Evolutionary conservation across 192 early-diverging fungal species (phyloP).

Genomic region (Irineochytrium annulatum): DNA sequence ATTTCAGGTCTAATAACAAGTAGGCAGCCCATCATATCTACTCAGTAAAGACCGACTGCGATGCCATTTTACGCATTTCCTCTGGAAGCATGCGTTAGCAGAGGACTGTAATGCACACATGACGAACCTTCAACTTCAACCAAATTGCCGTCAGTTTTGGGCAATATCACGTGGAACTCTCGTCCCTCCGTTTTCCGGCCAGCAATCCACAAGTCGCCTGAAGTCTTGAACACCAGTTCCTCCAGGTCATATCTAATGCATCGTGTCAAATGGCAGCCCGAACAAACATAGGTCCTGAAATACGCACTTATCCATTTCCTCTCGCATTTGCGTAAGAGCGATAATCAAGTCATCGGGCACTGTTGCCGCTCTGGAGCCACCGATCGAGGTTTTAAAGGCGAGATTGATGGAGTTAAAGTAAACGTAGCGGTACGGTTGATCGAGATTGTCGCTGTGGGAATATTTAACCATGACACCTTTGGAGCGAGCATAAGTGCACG

Average conservation of each 20-base stretch:
- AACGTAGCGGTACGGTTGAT: slow-evolving; percentile 26
- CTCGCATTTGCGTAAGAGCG: slow-evolving; percentile 14
- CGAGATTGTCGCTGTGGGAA: slow-evolving; percentile 21
- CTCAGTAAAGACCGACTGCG: too few species aligned
- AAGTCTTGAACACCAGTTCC: slow-evolving; percentile 16
- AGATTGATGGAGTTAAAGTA: slow-evolving; percentile 30
- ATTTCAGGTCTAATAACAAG: too few species aligned
- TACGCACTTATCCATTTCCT: slow-evolving; percentile 16
- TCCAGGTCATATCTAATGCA: not conserved
- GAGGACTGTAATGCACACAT: too few species aligned
- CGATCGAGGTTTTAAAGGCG: slow-evolving; percentile 26
- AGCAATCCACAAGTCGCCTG: slow-evolving; percentile 22
- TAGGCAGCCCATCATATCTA: too few species aligned
- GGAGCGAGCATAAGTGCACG: too few species aligned
- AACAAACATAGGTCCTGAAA: not conserved
- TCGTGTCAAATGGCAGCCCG: too few species aligned
- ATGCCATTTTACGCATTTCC: too few species aligned
- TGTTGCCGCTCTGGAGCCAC: slow-evolving; percentile 12
- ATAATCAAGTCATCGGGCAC: slow-evolving; percentile 14
- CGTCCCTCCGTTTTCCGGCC: slow-evolving; percentile 11
- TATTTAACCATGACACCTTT: not conserved
- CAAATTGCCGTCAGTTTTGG: slow-evolving; percentile 16
- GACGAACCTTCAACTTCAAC: slow-evolving; percentile 28
- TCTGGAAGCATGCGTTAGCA: too few species aligned
- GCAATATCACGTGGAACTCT: slow-evolving; percentile 22